Evolutionary conservation across 331 rosid species (phyloP), one percentile per base, ranked within the genome.

Genomic region (Quercus tomentella): DNA sequence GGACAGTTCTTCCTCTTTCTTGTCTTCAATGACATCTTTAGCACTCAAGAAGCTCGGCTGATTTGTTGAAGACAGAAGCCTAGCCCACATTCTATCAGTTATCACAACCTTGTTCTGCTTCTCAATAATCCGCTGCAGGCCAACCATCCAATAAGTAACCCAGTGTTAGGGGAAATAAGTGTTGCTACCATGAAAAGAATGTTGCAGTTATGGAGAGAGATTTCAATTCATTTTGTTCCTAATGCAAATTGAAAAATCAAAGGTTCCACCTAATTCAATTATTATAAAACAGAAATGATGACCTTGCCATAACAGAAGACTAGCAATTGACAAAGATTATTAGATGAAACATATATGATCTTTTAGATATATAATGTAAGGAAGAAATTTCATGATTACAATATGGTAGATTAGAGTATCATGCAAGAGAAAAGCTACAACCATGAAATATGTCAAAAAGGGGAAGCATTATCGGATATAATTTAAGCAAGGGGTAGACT

Each of bases 31-130:
- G 22, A 69, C 79, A 77, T 81, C 85, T 77, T 83, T 89, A 20
- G 49, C 62, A 26, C 76, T 74, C 91, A 87, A 73, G 78, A 95
- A 96, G 76, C 97, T 93, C 0, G 97, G 97, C 83, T 93, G 97
- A 79, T 91, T 89, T 22, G 97, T 93, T 14, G 97, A 93, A 58
- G 97, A 91, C 80, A 93, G 86, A 74, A 93, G 89, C 79, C 97
- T 84, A 28, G 97, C 97, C 97, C 97, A 93, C 97, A 93, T 91
- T 85, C 97, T 88, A 76, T 93, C 97, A 1, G 97, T 93, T 70
- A 93, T 93, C 84, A 93, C 96, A 51, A 93, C 97, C 23, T 87
- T 52, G 82, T 93, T 84, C 77, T 72, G 91, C 22, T 55, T 84
- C 89, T 93, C 97, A 3, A 63, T 91, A 72, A 93, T 85, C 80